phyloP scores from a whole-genome alignment of 1,284 basidiomycete species.

The Ustilago vetiveriae region DNA sequence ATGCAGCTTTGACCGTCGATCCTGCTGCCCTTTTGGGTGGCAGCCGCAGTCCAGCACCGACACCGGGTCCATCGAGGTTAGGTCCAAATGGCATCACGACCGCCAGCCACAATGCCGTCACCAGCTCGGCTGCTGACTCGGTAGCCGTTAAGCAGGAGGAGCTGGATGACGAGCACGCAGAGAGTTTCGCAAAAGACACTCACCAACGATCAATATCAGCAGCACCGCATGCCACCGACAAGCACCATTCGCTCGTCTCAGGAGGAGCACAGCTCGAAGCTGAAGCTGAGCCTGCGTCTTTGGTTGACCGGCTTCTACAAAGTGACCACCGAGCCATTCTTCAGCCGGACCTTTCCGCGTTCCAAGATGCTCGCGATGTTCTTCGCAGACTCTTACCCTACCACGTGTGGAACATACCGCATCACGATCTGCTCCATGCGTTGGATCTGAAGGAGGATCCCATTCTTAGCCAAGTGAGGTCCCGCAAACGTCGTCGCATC shows the following conservation, averaged over 20 bases:
- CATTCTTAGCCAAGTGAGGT: constrained; percentile 23
- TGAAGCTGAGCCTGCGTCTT: constrained; percentile 5
- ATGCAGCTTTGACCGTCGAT: constrained; percentile 38
- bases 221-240: neutral
- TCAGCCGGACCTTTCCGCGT: constrained; percentile 55
- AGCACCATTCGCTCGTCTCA: neutral
- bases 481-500: constrained; percentile 36
- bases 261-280: neutral
- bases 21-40: constrained; percentile 23
- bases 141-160: constrained; percentile 44
- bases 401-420: constrained; percentile 63
- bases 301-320: constrained; percentile 19
- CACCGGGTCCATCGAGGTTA: neutral
- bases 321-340: constrained; percentile 53
- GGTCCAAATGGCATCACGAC: neutral
- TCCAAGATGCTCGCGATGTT: constrained; percentile 51
- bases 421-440: constrained; percentile 48
- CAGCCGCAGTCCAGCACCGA: neutral
- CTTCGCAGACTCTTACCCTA: constrained; percentile 59
- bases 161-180: constrained; percentile 20
- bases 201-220: constrained; percentile 7
- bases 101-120: constrained; percentile 6
- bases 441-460: constrained; percentile 31
- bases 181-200: no score
- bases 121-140: constrained; percentile 1